Base-by-base conservation (phyloP, 495 filamentous ascomycete species). In the Penicillium subrubescens region DNA sequence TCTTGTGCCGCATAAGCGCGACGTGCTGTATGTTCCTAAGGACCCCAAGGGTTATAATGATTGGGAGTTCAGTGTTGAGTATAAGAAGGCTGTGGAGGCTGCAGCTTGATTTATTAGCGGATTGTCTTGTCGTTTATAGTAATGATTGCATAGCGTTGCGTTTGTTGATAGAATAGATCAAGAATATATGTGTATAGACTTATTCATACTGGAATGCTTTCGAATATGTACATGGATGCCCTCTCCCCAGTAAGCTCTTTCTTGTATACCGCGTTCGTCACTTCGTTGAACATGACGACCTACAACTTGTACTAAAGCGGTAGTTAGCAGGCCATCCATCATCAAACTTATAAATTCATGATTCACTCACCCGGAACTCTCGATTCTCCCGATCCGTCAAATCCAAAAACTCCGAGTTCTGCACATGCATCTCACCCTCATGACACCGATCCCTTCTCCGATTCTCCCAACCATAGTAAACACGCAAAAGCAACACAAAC, bases 41-140 rank as follows among this genome's bases (percentile, higher is more conserved):
- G 65, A 79, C 6, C 70, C 78, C 15, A 69, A 66, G 50, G 91
- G 91, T 14, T 94, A 91, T 69, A 81, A 78, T 8, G 88, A 90
- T 69, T 90, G 88, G 70, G 74, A 73, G 4, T 80, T 77, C 50
- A 77, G 73, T 59, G 63, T 66, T 29, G 76, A 80, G 70, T 80
- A 76, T 59, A 68, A 75, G 73, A 70, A 75, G 73, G 55, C 73
- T 58, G 58, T 64, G 5, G 48, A 66, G 60, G 72, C 52, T 37
- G 65, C 59, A 27, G 68, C 70, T 65, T 75, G 57, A 68, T 41
- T 61, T 55, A 34, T 34, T n/a, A 5, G n/a, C 27, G n/a, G 12
- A 17, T n/a, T 21, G 14, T n/a, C 15, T 56, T 39, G 29, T 19
- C 17, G 2, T 37, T 37, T 53, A 25, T 31, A 2, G 34, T 8